Evolutionary conservation across 2,329 filamentous ascomycete genomes (phyloP).

Genomic region (Teratosphaeria pseudoeucalypti): DNA sequence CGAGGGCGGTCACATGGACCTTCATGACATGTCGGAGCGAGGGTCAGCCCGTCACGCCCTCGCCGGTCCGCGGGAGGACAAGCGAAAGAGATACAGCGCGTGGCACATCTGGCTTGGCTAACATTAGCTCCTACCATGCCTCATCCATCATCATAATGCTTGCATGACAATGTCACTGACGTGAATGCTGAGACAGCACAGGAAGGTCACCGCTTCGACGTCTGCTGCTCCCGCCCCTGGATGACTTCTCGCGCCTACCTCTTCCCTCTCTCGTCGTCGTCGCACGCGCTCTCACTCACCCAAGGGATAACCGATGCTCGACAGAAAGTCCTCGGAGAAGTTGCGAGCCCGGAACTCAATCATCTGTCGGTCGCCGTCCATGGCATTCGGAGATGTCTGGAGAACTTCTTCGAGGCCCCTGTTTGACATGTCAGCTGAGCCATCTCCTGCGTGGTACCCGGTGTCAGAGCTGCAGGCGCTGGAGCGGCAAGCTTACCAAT

Average conservation of each 20-base stretch:
- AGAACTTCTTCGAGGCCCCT: conserved; percentile 22
- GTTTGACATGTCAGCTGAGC: neutral
- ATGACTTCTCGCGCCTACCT: neutral
- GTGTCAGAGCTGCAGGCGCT: neutral
- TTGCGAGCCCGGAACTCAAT: conserved; percentile 17
- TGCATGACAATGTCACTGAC: neutral
- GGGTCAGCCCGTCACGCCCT: neutral
- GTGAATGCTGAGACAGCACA: neutral
- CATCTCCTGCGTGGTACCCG: neutral
- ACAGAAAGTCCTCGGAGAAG: conserved; percentile 21
- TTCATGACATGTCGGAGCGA: neutral
- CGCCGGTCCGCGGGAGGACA: too few species aligned
- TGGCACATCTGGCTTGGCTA: neutral
- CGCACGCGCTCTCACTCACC: neutral
- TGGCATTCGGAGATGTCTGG: conserved; percentile 19
- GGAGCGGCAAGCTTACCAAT: conserved; percentile 12
- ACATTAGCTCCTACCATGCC: neutral
- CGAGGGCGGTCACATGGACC: too few species aligned
- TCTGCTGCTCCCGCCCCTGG: neutral
- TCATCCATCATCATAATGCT: neutral
- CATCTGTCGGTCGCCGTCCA: conserved; percentile 15
- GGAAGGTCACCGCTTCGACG: neutral
- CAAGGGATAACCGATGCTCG: conserved; percentile 17
- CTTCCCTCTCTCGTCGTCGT: neutral
- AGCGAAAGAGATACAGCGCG: neutral